Evolutionary conservation across 2,329 filamentous ascomycete species (phyloP).

Genomic region (Calonectria honghensis): DNA sequence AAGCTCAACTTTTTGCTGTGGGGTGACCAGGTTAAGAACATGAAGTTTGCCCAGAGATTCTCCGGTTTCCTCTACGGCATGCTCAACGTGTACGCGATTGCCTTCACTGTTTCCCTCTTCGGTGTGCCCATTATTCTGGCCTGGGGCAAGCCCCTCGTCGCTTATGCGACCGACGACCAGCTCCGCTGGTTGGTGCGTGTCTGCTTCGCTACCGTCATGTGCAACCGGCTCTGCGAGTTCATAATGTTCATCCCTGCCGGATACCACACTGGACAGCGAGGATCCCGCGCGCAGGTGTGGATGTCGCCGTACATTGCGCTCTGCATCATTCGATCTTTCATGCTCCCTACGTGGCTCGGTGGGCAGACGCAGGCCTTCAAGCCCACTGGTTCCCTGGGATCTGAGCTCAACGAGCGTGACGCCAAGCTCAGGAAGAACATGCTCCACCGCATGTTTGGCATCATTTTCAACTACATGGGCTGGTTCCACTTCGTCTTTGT

Average conservation of each 20-base stretch:
- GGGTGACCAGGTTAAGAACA: conserved; percentile 70
- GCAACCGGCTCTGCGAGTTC: conserved; percentile 74
- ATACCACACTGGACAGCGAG: conserved; percentile 75
- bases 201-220: conserved; percentile 70
- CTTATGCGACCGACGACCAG: conserved; percentile 71
- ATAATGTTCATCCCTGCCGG: conserved; percentile 76
- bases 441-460: conserved; percentile 71
- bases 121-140: conserved; percentile 76
- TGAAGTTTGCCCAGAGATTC: conserved; percentile 75
- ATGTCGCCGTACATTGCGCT: conserved; percentile 78
- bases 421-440: conserved; percentile 70
- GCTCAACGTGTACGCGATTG: conserved; percentile 73
- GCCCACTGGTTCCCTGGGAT: conserved; percentile 75
- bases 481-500: conserved; percentile 74
- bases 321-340: conserved; percentile 74
- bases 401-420: conserved; percentile 75
- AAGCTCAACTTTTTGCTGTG: conserved; percentile 77
- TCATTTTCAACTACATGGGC: conserved; percentile 74
- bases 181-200: conserved; percentile 75
- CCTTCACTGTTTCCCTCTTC: conserved; percentile 72
- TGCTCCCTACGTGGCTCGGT: conserved; percentile 76
- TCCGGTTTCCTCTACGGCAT: conserved; percentile 75
- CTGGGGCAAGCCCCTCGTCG: conserved; percentile 74
- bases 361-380: conserved; percentile 76
- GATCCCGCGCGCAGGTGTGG: conserved; percentile 75